Conservation (phyloP, 805 yeast genomes). For the Monosporozyma aerobia region DNA sequence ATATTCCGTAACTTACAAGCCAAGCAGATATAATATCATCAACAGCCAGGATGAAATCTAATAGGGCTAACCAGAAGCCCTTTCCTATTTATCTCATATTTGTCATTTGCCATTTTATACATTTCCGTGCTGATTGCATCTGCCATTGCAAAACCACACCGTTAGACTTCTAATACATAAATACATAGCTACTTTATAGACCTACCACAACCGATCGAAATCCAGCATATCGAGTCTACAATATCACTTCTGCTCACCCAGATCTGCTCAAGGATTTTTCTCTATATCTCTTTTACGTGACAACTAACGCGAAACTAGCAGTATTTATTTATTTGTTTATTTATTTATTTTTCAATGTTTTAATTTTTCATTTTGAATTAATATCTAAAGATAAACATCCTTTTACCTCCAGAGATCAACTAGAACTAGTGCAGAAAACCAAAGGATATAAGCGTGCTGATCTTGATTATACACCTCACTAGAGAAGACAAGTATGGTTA, state of each 20-base stretch:
- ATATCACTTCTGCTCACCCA: neutral
- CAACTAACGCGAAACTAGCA: neutral
- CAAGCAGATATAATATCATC: neutral
- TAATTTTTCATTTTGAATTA: neutral
- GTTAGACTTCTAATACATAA: neutral
- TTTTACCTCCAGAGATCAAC: neutral
- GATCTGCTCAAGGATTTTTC: neutral
- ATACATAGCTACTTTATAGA: neutral
- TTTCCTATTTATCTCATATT: no score
- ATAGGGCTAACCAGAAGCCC: no score
- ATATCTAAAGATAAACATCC: neutral
- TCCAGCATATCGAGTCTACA: neutral
- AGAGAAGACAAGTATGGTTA: slow-evolving; percentile 2
- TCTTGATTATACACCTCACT: neutral
- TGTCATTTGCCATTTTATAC: no score
- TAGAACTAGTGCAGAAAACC: neutral
- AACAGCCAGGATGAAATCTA: no score
- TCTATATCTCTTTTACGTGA: neutral
- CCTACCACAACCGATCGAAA: neutral
- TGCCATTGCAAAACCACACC: neutral
- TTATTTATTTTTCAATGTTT: neutral
- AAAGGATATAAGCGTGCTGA: neutral
- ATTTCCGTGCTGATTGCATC: neutral
- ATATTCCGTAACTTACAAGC: neutral
- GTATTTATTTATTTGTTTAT: neutral